Conservation (phyloP, 768 basidiomycete genomes). For the Hypholoma sublateritium region DNA sequence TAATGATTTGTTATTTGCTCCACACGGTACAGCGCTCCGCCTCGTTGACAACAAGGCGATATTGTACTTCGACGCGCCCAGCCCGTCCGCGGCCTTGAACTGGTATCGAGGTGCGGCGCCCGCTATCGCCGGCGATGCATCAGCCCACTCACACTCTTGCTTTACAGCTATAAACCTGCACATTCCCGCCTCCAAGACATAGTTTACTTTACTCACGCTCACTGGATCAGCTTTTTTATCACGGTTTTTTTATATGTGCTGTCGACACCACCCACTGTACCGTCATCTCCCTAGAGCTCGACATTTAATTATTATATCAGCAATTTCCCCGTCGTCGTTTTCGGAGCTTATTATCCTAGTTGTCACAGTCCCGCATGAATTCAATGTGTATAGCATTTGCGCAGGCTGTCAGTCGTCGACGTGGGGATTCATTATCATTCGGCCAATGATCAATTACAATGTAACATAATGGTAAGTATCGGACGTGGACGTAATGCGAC, state of each 20-base stretch:
- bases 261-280: conserved; percentile 12
- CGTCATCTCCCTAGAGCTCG: conserved; percentile 20
- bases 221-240: conserved; percentile 1
- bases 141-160: conserved; percentile 2
- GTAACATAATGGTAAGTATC: background rate
- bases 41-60: conserved; percentile 92
- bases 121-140: background rate
- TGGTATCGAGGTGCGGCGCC: conserved; percentile 79
- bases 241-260: conserved; percentile 11
- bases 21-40: conserved; percentile 57
- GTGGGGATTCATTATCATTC: background rate
- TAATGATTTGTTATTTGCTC: conserved; percentile 5
- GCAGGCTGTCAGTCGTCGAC: background rate
- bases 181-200: conserved; percentile 80
- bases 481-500: background rate
- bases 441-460: background rate
- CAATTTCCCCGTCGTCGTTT: conserved; percentile 10
- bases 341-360: background rate
- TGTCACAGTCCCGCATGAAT: background rate
- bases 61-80: conserved; percentile 83
- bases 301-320: conserved; percentile 21
- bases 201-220: conserved; percentile 15
- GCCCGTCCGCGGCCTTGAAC: conserved; percentile 81
- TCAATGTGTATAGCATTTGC: conserved; percentile 3
- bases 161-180: conserved; percentile 81